A percentile compares a stretch with the other conserved stretches of the same genome.
phyloP scores from a whole-genome alignment of 2,329 filamentous ascomycete genomes.

The Neonectria faginata region DNA sequence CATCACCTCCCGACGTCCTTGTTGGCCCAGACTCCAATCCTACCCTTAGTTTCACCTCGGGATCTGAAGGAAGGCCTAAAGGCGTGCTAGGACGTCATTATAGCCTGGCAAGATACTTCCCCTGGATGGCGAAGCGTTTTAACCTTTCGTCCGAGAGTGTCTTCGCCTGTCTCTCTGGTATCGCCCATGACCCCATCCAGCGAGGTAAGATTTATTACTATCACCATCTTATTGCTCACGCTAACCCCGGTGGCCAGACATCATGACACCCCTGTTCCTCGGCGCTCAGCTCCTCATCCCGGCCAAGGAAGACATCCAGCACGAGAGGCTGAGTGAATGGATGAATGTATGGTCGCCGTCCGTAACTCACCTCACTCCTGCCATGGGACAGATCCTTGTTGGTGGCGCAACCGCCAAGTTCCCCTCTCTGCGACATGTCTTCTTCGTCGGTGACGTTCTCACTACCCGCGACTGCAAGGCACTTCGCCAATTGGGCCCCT shows the following conservation, averaged over 20 bases:
- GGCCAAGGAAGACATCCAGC: constrained; percentile 83
- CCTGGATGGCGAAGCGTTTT: constrained; percentile 93
- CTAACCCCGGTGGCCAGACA: constrained; percentile 60
- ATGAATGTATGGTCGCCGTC: too few species aligned
- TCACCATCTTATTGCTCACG: too few species aligned
- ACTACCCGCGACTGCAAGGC: constrained; percentile 85
- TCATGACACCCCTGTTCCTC: constrained; percentile 90
- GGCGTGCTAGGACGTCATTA: constrained; percentile 90
- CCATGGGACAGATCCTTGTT: constrained; percentile 94
- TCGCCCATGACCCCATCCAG: background rate
- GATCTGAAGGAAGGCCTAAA: constrained; percentile 83
- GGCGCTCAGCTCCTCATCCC: constrained; percentile 85
- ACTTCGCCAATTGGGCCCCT: too few species aligned
- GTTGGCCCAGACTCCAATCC: constrained; percentile 89
- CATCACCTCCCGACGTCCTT: constrained; percentile 74
- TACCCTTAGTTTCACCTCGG: constrained; percentile 80
- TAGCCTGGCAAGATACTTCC: constrained; percentile 85
- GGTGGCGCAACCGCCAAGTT: constrained; percentile 84
- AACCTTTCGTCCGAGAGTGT: constrained; percentile 75
- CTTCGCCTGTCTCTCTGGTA: constrained; percentile 78
- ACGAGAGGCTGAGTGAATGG: constrained; percentile 72
- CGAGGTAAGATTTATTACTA: background rate
- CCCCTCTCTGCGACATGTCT: constrained; percentile 68
- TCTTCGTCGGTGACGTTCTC: constrained; percentile 93
- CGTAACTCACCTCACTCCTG: constrained; percentile 90